Conservation (phyloP, 805 yeast genomes). For the Yamadazyma nakazawae region DNA sequence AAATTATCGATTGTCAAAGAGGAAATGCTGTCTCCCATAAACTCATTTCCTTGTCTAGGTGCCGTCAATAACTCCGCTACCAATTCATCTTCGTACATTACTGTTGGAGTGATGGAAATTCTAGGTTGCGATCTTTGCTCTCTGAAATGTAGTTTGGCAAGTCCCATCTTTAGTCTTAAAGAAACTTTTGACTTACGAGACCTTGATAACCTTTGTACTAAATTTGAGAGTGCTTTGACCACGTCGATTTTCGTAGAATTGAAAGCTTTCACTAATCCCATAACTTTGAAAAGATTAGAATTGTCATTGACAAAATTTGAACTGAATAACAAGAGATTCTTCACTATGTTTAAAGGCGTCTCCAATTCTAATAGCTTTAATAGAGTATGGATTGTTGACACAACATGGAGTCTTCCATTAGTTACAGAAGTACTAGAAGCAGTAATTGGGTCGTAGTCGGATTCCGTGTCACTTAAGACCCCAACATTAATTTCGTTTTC, state of each 20-base stretch:
- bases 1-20: neutral
- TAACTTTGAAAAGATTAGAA: slow-evolving; percentile 14
- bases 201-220: slow-evolving; percentile 22
- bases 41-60: neutral
- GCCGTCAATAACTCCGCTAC: slow-evolving; percentile 1
- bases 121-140: neutral
- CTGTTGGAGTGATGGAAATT: neutral
- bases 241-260: slow-evolving; percentile 17
- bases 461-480: slow-evolving; percentile 17
- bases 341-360: slow-evolving; percentile 23
- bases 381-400: neutral
- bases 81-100: slow-evolving; percentile 7
- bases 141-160: neutral
- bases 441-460: slow-evolving; percentile 9
- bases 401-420: slow-evolving; percentile 4
- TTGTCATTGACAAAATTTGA: slow-evolving; percentile 18
- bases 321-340: slow-evolving; percentile 24
- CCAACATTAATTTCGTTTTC: neutral
- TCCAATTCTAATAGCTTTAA: slow-evolving; percentile 14
- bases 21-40: neutral
- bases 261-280: slow-evolving; percentile 20
- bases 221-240: slow-evolving; percentile 17
- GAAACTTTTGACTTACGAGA: slow-evolving; percentile 8
- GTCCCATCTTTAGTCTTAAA: neutral
- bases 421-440: neutral